Conservation (phyloP, 2,329 filamentous ascomycete genomes). For the Paecilomyces sp. region DNA sequence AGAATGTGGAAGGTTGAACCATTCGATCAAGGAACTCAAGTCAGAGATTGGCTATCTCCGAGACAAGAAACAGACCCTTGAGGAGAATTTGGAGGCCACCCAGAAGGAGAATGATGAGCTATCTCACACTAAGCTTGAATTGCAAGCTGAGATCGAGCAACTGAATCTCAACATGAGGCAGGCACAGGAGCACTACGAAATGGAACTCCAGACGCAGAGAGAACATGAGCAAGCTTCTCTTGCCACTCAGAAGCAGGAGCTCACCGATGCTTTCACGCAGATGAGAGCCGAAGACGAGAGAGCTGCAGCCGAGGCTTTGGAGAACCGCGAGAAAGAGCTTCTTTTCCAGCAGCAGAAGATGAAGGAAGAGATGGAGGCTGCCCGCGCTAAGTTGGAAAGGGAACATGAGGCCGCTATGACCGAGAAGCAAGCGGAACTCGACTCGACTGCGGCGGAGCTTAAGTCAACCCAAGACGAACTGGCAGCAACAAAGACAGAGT, state of each 20-base stretch:
- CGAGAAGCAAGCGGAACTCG: conserved; percentile 18
- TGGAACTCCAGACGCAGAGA: conserved; percentile 36
- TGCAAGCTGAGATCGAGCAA: conserved; percentile 33
- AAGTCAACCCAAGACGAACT: conserved; percentile 27
- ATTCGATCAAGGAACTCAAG: conserved; percentile 41
- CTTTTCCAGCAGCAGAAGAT: conserved; percentile 8
- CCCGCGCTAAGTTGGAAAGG: conserved; percentile 29
- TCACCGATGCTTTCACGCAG: conserved; percentile 43
- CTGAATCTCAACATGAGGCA: conserved; percentile 33
- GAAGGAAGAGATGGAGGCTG: conserved; percentile 24
- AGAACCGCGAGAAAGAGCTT: conserved; percentile 37
- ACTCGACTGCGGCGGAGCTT: conserved; percentile 25
- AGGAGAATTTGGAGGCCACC: conserved; percentile 38
- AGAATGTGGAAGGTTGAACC: conserved; percentile 38
- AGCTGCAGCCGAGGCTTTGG: conserved; percentile 28
- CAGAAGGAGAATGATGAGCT: conserved; percentile 40
- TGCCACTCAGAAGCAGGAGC: conserved; percentile 36
- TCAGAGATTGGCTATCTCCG: conserved; percentile 46
- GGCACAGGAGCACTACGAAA: conserved; percentile 26
- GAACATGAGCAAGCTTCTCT: conserved; percentile 27
- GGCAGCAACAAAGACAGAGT: conserved; percentile 17
- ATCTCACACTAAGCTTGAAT: conserved; percentile 35
- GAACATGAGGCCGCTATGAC: conserved; percentile 25
- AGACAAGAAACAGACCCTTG: conserved; percentile 46
- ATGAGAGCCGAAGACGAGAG: conserved; percentile 37